Evolutionary conservation across 441 rosid species (phyloP).

Genomic region (Erodium trifolium): DNA sequence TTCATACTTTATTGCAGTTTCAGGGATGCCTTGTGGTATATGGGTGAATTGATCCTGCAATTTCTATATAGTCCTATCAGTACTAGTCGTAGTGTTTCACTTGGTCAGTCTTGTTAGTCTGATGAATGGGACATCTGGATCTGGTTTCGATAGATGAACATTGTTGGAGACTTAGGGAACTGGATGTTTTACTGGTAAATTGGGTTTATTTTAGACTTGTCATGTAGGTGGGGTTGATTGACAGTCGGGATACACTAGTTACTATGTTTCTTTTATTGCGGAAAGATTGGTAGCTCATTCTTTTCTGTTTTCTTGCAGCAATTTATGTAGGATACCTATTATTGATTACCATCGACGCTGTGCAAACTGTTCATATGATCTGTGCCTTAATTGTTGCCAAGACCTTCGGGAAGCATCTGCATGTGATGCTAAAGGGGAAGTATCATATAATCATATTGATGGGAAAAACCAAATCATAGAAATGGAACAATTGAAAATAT

Average conservation of each 20-base stretch:
- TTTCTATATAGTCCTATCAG: not conserved
- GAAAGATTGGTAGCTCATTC: slow-evolving; percentile 1
- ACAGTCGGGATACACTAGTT: slow-evolving; percentile 3
- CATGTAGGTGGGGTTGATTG: slow-evolving; percentile 4
- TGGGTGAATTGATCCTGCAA: not conserved
- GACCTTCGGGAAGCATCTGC: slow-evolving; percentile 65
- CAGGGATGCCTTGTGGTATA: not conserved
- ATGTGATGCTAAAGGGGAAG: slow-evolving; percentile 22
- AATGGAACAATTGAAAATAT: slow-evolving; percentile 23
- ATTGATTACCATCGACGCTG: slow-evolving; percentile 95
- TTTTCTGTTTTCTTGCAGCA: slow-evolving; percentile 46
- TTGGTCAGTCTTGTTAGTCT: not conserved
- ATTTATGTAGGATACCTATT: slow-evolving; percentile 79
- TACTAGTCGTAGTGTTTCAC: not conserved
- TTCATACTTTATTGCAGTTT: not conserved
- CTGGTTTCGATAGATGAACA: slow-evolving; percentile 8
- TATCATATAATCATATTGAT: slow-evolving; percentile 23
- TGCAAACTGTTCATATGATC: slow-evolving; percentile 65
- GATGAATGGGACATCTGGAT: not conserved
- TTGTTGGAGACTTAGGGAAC: slow-evolving; percentile 5
- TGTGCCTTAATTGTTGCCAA: slow-evolving; percentile 88
- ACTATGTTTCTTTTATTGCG: slow-evolving; percentile 4
- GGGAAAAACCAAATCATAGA: slow-evolving; percentile 29
- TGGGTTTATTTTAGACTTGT: not conserved
- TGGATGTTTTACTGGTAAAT: not conserved